These are phyloP conservation scores for Pichia kluyveri DNA, from an alignment of 805 yeast genomes.

Conservation along the genomic window DNA sequence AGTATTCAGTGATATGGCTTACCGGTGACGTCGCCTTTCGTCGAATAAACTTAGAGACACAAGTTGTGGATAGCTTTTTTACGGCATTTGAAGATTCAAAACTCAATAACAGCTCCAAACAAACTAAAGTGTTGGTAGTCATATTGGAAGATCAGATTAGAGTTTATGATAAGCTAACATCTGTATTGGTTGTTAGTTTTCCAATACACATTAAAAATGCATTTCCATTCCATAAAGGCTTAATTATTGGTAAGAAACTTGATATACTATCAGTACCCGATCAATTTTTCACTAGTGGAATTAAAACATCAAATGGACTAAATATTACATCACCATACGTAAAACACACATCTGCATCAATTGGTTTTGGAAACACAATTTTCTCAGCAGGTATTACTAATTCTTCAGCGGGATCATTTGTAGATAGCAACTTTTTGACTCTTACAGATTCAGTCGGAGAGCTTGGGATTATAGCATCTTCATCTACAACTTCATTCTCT, in stretches of 20 bases:
- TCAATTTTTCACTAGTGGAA: neutral
- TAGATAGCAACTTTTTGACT: conserved; percentile 43
- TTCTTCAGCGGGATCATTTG: conserved; percentile 4
- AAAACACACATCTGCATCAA: conserved; percentile 2
- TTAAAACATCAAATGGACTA: neutral
- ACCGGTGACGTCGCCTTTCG: conserved; percentile 42
- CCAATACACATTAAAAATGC: conserved; percentile 60
- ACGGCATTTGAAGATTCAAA: conserved; percentile 35
- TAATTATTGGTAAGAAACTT: conserved; percentile 31
- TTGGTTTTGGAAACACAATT: neutral
- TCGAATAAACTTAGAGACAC: conserved; percentile 40
- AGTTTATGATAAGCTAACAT: conserved; percentile 54
- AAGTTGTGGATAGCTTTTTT: conserved; percentile 52
- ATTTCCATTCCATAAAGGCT: conserved; percentile 58
- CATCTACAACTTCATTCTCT: conserved; percentile 58
- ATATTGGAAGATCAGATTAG: conserved; percentile 52
- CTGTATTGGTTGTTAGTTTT: conserved; percentile 49
- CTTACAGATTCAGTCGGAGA: conserved; percentile 69
- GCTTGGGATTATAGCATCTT: conserved; percentile 60
- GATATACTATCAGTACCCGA: conserved; percentile 7
- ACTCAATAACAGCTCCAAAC: neutral
- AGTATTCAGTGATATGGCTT: conserved; percentile 36
- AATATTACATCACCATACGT: neutral
- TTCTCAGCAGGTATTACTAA: neutral
- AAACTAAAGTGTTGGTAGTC: conserved; percentile 36